Conservation (phyloP, 129 eudicot genomes). For the Flaveria bidentis region DNA sequence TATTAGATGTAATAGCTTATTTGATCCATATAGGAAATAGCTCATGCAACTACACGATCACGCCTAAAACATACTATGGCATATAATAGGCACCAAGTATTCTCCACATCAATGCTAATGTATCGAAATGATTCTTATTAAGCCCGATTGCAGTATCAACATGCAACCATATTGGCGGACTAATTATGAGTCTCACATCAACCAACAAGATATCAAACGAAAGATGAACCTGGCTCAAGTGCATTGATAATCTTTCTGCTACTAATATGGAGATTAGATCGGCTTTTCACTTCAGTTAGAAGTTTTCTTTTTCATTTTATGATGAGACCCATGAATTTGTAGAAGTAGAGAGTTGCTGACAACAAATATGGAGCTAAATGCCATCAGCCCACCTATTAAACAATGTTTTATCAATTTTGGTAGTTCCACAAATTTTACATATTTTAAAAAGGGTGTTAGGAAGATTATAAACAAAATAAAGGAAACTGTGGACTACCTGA, state of each 20-base stretch:
- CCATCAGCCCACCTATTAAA: conserved; percentile 89
- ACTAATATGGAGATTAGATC: not conserved
- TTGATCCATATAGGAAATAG: too few relatives aligned
- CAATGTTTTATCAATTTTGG: conserved; percentile 4
- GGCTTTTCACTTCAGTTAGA: conserved; percentile 25
- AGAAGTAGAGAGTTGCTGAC: conserved; percentile 87
- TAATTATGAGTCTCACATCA: not conserved
- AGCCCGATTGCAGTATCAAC: not conserved
- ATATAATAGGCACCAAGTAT: too few relatives aligned
- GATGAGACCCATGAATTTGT: conserved; percentile 66
- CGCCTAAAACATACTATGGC: too few relatives aligned
- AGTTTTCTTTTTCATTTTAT: conserved; percentile 34
- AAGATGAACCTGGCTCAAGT: not conserved
- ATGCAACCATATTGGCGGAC: not conserved
- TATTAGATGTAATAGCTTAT: too few relatives aligned
- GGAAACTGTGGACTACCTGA: conserved; percentile 51
- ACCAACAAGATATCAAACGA: conserved; percentile 14
- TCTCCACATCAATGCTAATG: too few relatives aligned
- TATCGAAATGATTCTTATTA: not conserved
- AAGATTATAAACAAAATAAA: not conserved
- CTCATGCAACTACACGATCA: too few relatives aligned
- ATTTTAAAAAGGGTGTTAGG: not conserved
- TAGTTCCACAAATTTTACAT: not conserved
- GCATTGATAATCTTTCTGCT: not conserved
- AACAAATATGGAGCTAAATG: conserved; percentile 89